Evolutionary conservation across 2,329 filamentous ascomycete genomes (phyloP).

Genomic region (Sporothrix mexicana): DNA sequence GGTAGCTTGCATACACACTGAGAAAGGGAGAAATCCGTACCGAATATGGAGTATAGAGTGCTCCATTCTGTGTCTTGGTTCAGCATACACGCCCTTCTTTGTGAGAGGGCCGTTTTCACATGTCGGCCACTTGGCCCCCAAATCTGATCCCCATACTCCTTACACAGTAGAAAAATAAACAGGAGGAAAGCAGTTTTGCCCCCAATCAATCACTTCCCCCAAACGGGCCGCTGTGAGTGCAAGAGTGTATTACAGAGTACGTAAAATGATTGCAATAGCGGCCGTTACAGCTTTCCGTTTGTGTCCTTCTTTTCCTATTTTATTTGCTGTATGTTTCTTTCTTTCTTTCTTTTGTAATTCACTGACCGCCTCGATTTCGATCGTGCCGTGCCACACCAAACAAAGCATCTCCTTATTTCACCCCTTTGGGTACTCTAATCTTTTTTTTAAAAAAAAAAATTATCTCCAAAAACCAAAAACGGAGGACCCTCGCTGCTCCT

Average conservation of each 20-base stretch:
- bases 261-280: not conserved
- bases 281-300: not conserved
- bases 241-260: not conserved
- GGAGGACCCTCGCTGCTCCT: not conserved
- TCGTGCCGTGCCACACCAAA: not conserved
- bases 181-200: not conserved
- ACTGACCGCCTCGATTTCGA: not conserved
- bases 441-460: not conserved
- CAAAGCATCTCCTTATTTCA: too few species aligned
- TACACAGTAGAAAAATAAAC: not conserved
- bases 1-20: not conserved
- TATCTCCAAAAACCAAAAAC: not conserved
- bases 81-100: not conserved
- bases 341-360: too few species aligned
- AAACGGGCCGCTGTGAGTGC: not conserved
- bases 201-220: not conserved
- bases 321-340: too few species aligned
- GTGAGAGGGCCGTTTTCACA: constrained; percentile 5
- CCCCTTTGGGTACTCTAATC: not conserved
- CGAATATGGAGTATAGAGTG: not conserved
- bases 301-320: not conserved
- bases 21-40: not conserved
- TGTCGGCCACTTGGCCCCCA: not conserved
- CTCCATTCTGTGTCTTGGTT: not conserved
- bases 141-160: not conserved